Percentiles rank a stretch among this genome's conserved stretches.
These are phyloP conservation scores for Verticillium klebahnii DNA, from an alignment of 2,329 filamentous ascomycete genomes.

Conservation along the genomic window DNA sequence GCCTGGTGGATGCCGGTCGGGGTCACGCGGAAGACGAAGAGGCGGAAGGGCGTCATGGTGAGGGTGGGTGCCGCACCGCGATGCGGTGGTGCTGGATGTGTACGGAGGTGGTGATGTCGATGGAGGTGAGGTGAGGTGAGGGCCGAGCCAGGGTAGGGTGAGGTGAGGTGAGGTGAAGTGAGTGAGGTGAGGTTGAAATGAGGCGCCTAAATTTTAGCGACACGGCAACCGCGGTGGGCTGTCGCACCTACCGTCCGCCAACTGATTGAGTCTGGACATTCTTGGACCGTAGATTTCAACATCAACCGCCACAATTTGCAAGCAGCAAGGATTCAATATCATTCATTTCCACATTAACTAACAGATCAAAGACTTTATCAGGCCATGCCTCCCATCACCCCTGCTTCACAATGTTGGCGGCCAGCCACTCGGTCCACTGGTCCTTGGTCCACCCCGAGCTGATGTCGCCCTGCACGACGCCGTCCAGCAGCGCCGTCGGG, in stretches of 20 bases:
- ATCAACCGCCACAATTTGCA: too few species aligned
- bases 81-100: neutral
- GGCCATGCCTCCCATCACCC: neutral
- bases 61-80: neutral
- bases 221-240: neutral
- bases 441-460: conserved; percentile 72
- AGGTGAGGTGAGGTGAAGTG: neutral
- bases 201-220: neutral
- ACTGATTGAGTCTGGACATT: too few species aligned
- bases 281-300: too few species aligned
- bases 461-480: conserved; percentile 74
- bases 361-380: neutral
- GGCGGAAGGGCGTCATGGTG: neutral
- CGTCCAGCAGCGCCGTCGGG: conserved; percentile 85
- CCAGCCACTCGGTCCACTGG: conserved; percentile 84
- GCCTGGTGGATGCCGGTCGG: neutral
- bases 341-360: neutral
- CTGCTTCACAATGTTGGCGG: conserved; percentile 39
- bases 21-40: neutral
- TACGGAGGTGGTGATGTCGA: conserved; percentile 1
- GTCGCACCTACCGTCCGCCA: neutral
- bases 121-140: neutral
- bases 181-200: conserved; percentile 1
- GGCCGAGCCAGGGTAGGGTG: neutral
- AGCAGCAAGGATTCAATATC: neutral